Percentiles rank a stretch among this genome's conserved stretches.
Conservation (phyloP, 306 rosid genomes). For the Cucurbita maxima region DNA sequence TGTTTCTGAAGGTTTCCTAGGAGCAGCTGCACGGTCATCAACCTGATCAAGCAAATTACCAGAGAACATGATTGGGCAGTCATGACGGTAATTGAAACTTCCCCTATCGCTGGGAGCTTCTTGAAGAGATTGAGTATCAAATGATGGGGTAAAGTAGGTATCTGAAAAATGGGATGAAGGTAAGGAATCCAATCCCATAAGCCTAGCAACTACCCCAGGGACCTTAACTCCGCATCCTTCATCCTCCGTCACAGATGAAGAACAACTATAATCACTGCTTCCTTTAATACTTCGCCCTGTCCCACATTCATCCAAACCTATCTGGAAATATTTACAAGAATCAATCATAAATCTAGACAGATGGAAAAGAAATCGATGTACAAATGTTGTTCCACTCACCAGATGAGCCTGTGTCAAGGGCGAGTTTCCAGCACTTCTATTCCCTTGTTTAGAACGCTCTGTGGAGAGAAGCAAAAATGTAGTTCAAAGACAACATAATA, state of each 20-base stretch:
- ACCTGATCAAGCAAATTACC: conserved; percentile 35
- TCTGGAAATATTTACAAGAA: conserved; percentile 21
- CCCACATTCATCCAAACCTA: conserved; percentile 46
- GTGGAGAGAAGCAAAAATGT: conserved; percentile 11
- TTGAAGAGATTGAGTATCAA: conserved; percentile 57
- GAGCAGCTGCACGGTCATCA: conserved; percentile 25
- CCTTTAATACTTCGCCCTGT: conserved; percentile 32
- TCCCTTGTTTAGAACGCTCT: conserved; percentile 44
- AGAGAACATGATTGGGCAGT: conserved; percentile 36
- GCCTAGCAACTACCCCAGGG: conserved; percentile 81
- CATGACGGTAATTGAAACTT: conserved; percentile 31
- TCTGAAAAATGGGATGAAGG: conserved; percentile 54
- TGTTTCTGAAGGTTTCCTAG: conserved; percentile 34
- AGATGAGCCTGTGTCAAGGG: conserved; percentile 31
- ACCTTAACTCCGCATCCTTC: conserved; percentile 52
- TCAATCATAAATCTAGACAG: not conserved
- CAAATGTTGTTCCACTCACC: conserved; percentile 16
- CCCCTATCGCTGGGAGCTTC: conserved; percentile 34
- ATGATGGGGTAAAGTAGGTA: conserved; percentile 44
- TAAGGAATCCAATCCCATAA: conserved; percentile 86
- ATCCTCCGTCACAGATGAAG: conserved; percentile 65
- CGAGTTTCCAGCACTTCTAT: conserved; percentile 27
- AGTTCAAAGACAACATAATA: not conserved
- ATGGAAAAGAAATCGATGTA: not conserved
- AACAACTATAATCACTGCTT: conserved; percentile 61